Evolutionary conservation across 257 asterid species (phyloP).

Genomic region (Solanum lycopersicoides): DNA sequence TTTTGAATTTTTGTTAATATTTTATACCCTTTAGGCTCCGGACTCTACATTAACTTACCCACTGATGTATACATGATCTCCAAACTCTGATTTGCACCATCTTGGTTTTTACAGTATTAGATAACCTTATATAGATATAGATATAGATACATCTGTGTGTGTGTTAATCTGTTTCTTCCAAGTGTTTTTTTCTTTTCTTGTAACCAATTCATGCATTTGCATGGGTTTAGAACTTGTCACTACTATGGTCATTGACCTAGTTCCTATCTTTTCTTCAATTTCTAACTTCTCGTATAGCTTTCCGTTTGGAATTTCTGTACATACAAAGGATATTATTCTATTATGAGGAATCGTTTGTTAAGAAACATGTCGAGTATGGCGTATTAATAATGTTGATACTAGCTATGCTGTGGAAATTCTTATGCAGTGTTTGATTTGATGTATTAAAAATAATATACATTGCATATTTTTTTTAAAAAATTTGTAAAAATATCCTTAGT

Average conservation of each 20-base stretch:
- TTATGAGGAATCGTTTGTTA: background rate
- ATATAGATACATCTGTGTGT: background rate
- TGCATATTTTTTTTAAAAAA: too few relatives aligned
- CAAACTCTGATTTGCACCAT: background rate
- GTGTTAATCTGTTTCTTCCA: background rate
- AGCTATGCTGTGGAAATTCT: too few relatives aligned
- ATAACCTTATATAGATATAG: background rate
- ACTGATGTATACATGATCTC: background rate
- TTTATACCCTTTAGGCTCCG: too few relatives aligned
- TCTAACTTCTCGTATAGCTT: background rate
- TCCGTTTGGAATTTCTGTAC: background rate
- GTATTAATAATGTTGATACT: too few relatives aligned
- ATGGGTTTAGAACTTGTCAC: background rate
- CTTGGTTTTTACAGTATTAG: background rate
- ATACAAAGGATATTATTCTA: background rate
- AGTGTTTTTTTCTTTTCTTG: background rate
- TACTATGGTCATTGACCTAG: background rate
- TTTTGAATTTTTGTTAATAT: too few relatives aligned
- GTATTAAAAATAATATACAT: too few relatives aligned
- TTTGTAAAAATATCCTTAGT: too few relatives aligned
- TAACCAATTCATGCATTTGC: background rate
- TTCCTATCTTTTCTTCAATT: background rate
- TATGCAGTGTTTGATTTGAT: too few relatives aligned
- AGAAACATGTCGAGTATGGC: background rate
- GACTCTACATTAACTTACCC: conserved; percentile 6